A percentile compares a stretch with the other conserved stretches of the same genome.
Evolutionary conservation across 306 rosid species (phyloP).

Genomic region (Vigna nakashimae): DNA sequence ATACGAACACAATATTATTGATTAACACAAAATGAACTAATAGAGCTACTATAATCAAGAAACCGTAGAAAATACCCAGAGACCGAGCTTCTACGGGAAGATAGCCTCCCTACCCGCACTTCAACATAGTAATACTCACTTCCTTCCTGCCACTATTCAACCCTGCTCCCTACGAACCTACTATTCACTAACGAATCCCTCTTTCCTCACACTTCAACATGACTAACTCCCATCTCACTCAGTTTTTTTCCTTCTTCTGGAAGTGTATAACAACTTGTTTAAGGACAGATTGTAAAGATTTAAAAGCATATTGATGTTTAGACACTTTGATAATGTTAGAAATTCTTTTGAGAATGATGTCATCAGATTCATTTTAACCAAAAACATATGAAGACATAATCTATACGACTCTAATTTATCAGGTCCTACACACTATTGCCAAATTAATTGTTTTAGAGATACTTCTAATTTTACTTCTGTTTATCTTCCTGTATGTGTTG

Average conservation of each 20-base stretch:
- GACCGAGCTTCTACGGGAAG: background rate
- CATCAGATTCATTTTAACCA: background rate
- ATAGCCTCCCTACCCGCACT: background rate
- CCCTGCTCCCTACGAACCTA: background rate
- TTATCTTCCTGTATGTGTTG: too few relatives aligned
- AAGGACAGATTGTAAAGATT: background rate
- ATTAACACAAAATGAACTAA: background rate
- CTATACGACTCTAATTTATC: background rate
- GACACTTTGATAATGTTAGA: background rate
- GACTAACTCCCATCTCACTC: background rate
- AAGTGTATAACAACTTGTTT: background rate
- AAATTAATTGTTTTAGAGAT: too few relatives aligned
- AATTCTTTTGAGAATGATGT: slow-evolving; percentile 21
- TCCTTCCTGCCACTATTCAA: background rate
- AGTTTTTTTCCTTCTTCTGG: background rate
- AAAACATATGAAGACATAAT: slow-evolving; percentile 1
- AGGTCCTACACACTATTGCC: too few relatives aligned
- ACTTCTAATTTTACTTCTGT: too few relatives aligned
- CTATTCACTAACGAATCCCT: background rate
- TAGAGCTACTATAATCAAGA: background rate
- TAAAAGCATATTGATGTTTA: slow-evolving; percentile 17
- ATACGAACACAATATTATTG: background rate
- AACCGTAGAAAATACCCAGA: background rate
- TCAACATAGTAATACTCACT: background rate
- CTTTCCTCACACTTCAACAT: background rate